A percentile compares a stretch with the other conserved stretches of the same genome.
phyloP scores from a whole-genome alignment of 345 rosid species.

The Lagerstroemia speciosa region DNA sequence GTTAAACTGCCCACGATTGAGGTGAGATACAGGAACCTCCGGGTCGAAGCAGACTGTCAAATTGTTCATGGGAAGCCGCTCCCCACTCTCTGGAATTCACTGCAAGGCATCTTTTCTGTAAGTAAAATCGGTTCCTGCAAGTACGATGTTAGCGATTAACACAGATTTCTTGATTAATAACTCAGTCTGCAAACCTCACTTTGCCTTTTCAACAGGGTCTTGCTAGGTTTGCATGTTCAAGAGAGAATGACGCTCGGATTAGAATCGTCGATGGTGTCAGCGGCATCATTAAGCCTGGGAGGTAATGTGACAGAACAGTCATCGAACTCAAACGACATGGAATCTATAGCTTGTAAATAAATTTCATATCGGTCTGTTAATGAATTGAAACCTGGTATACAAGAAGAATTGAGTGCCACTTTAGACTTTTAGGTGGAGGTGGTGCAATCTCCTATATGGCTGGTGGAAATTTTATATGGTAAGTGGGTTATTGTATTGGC shows the following conservation, averaged over 20 bases:
- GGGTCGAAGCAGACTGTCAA: slow-evolving; percentile 57
- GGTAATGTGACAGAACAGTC: slow-evolving; percentile 19
- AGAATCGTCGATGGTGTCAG: slow-evolving; percentile 41
- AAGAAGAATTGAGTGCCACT: too few species aligned
- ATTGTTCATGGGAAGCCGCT: slow-evolving; percentile 65
- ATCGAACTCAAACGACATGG: neutral
- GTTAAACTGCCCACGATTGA: slow-evolving; percentile 57
- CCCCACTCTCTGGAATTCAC: slow-evolving; percentile 69
- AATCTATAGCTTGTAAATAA: neutral
- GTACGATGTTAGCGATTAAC: neutral
- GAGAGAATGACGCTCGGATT: slow-evolving; percentile 35
- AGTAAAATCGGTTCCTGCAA: slow-evolving; percentile 17
- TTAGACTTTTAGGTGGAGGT: too few species aligned
- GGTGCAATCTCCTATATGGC: too few species aligned
- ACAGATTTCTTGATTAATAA: neutral
- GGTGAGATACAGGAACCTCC: slow-evolving; percentile 44
- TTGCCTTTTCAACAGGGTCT: slow-evolving; percentile 29
- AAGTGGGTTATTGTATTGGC: too few species aligned
- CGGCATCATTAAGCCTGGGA: slow-evolving; percentile 57
- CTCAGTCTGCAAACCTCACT: neutral
- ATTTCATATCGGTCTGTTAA: too few species aligned
- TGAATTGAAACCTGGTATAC: too few species aligned
- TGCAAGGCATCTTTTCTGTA: slow-evolving; percentile 32
- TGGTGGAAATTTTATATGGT: too few species aligned
- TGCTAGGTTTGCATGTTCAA: slow-evolving; percentile 27